Base-by-base conservation (phyloP, 192 early-diverging fungal species). In the Backusella luteola region DNA sequence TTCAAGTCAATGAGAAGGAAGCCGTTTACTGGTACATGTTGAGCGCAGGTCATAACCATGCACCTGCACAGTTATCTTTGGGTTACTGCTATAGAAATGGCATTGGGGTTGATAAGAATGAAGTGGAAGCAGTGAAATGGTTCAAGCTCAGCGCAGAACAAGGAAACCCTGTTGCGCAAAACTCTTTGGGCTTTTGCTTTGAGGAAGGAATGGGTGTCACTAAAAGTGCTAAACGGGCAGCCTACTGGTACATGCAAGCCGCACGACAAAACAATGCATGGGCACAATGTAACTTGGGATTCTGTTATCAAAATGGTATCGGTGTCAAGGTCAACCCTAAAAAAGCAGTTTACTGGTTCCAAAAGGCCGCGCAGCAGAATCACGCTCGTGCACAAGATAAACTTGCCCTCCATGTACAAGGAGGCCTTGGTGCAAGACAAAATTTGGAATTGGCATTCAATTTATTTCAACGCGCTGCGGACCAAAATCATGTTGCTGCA, bases 1-100 rank as follows among this genome's bases (percentile, higher is more conserved):
- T 86, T 11, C 76, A 69, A 11, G 82, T 82, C 17, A 86, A 89
- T 69, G 75, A 81, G 53, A 76, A 83, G 11, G 80, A 88, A 67
- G 89, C 89, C 8, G 84, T 90, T 9, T 83, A 85, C 56, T 89
- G 88, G 86, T 91, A 90, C 66, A 83, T 84, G 67, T 74, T 87
- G 39, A 81, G 81, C 12, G 88, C 88, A 11, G 85, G 89, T 52
- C 80, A 89, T 63, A 76, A 87, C 67, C 84, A 89, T 67, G 86
- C 85, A 5, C 85, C 87, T 17, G 89, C 87, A 1, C 86, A 89
- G 75, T 11, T 74, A 73, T 93, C 93, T 15, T 83, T 96, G 41
- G 95, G 94, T 4, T 95, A 91, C 79, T 96, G 95, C 77, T 96
- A 93, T 72, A 92, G 93, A 56, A 94, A 95, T 79, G 94, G 93